Conservation (phyloP, 169 alveolate genomes). For the Plasmodium blacklocki region DNA sequence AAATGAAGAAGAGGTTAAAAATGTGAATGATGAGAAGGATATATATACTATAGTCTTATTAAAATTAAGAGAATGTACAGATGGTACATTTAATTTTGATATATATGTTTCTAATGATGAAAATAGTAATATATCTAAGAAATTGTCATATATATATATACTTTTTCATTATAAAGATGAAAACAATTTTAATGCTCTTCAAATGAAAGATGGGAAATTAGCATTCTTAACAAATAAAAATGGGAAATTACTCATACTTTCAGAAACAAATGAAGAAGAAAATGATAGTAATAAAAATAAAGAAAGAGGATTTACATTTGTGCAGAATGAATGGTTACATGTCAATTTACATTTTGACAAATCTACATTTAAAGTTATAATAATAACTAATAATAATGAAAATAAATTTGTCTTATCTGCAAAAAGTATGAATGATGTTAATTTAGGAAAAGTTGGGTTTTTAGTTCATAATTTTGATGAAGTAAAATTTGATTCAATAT, state of each 20-base stretch:
- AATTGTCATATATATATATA: slow-evolving; percentile 20
- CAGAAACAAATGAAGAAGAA: slow-evolving; percentile 79
- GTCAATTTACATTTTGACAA: slow-evolving; percentile 77
- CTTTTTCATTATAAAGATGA: slow-evolving; percentile 61
- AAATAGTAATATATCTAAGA: slow-evolving; percentile 1
- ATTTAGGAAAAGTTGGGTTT: slow-evolving; percentile 79
- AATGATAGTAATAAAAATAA: slow-evolving; percentile 66
- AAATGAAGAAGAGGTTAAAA: neutral
- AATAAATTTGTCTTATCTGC: slow-evolving; percentile 73
- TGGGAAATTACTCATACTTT: slow-evolving; percentile 69
- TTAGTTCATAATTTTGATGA: slow-evolving; percentile 49
- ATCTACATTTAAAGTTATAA: slow-evolving; percentile 72
- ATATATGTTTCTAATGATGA: slow-evolving; percentile 22
- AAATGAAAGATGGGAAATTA: slow-evolving; percentile 19
- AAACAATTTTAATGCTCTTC: slow-evolving; percentile 52
- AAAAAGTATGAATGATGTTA: slow-evolving; percentile 66
- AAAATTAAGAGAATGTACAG: slow-evolving; percentile 57
- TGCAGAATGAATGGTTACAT: slow-evolving; percentile 76
- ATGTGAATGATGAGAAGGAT: neutral
- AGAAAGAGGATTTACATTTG: neutral
- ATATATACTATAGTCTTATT: slow-evolving; percentile 37
- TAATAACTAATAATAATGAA: slow-evolving; percentile 36
- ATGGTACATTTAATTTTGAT: slow-evolving; percentile 46
- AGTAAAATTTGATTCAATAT: slow-evolving; percentile 77
- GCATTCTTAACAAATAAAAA: slow-evolving; percentile 60